A percentile compares a stretch with the other conserved stretches of the same genome.
Evolutionary conservation across 1,139 yeast genomes (phyloP).

Genomic region (Suhomyces bokatorum): DNA sequence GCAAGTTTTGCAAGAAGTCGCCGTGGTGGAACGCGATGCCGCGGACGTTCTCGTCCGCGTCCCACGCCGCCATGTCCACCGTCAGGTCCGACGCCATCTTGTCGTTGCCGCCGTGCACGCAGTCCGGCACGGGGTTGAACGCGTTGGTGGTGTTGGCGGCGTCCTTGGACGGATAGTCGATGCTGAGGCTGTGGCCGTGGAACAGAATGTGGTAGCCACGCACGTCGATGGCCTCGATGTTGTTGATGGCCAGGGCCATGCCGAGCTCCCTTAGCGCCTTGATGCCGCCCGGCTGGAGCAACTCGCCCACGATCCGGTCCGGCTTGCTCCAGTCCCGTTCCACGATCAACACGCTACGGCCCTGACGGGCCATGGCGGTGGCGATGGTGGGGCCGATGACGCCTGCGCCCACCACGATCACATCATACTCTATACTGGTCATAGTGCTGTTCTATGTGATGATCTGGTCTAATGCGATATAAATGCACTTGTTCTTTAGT

Average conservation of each 20-base stretch:
- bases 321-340: constrained; percentile 93
- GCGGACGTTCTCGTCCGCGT: constrained; percentile 58
- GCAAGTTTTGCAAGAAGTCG: constrained; percentile 72
- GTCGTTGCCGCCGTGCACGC: constrained; percentile 57
- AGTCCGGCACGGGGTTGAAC: constrained; percentile 51
- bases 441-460: constrained; percentile 2
- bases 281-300: constrained; percentile 93
- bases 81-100: constrained; percentile 53
- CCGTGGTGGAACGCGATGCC: constrained; percentile 96
- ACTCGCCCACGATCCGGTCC: constrained; percentile 94
- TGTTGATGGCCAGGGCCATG: constrained; percentile 73
- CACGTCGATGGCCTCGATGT: constrained; percentile 76
- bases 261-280: constrained; percentile 80
- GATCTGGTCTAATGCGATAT: too few relatives aligned
- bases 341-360: constrained; percentile 69
- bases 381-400: constrained; percentile 95
- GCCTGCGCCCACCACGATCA: constrained; percentile 87
- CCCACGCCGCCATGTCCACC: constrained; percentile 53
- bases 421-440: constrained; percentile 44
- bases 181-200: constrained; percentile 52
- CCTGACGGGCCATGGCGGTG: constrained; percentile 85
- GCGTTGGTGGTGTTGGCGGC: constrained; percentile 43
- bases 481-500: too few relatives aligned
- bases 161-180: constrained; percentile 74
- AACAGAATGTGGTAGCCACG: constrained; percentile 81